Conservation (phyloP, 805 yeast species). For the Candida odintsovae region DNA sequence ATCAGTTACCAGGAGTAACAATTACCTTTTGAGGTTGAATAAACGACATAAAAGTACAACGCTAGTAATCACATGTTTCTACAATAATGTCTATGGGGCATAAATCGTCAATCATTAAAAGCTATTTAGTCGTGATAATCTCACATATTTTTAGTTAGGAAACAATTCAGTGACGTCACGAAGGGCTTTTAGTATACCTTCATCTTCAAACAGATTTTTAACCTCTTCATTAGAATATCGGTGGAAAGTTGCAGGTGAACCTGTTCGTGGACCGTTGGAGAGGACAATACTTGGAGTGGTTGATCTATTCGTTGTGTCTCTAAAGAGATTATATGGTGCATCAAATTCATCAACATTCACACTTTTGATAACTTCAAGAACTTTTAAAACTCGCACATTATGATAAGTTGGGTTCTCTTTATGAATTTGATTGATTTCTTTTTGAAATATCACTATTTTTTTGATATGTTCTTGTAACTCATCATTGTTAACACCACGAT, state of each 20-base stretch:
- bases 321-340: neutral
- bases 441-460: neutral
- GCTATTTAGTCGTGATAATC: neutral
- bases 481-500: neutral
- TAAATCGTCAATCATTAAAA: neutral
- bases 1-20: neutral
- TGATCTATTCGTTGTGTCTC: neutral
- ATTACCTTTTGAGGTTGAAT: neutral
- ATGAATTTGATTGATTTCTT: conserved; percentile 4
- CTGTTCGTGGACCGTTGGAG: neutral
- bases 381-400: conserved; percentile 5
- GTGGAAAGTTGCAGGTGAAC: neutral
- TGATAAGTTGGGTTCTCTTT: conserved; percentile 1
- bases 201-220: neutral
- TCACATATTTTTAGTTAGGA: neutral
- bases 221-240: neutral
- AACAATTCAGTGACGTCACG: neutral
- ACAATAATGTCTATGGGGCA: neutral
- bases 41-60: neutral
- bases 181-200: neutral
- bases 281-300: neutral
- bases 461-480: conserved; percentile 1
- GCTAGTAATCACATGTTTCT: too few relatives aligned
- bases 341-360: conserved; percentile 1
- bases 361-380: conserved; percentile 5